Conservation (phyloP, 371 early-diverging fungal species). For the Mucor piriformis region DNA sequence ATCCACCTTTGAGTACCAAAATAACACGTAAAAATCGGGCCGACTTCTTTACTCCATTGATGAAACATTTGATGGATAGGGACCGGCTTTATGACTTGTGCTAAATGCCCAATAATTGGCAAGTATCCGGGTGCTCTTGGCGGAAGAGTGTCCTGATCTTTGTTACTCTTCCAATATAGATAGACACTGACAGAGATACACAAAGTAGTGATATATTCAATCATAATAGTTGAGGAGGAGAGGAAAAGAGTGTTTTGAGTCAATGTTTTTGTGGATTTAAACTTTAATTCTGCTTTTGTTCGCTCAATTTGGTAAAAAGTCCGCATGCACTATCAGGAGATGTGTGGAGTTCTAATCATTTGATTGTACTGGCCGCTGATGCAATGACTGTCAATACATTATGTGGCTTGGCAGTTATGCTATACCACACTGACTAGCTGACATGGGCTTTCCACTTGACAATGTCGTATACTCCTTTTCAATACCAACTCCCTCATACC, state of each 20-base stretch:
- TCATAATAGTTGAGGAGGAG: not conserved
- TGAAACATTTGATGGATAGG: conserved; percentile 38
- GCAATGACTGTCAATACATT: no score
- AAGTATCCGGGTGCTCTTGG: conserved; percentile 43
- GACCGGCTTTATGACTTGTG: conserved; percentile 27
- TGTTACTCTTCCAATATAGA: not conserved
- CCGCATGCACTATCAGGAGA: no score
- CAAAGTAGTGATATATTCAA: not conserved
- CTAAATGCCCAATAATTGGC: conserved; percentile 46
- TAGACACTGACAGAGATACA: not conserved
- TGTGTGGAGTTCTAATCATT: not conserved
- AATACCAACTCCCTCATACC: not conserved
- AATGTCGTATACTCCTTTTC: not conserved
- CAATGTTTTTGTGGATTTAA: not conserved
- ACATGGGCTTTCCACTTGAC: no score
- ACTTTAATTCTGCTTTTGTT: conserved; percentile 10
- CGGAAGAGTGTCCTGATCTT: conserved; percentile 17
- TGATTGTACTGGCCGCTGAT: not conserved
- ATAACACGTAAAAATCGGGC: conserved; percentile 46
- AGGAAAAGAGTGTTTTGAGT: no score
- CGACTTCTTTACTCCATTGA: conserved; percentile 39
- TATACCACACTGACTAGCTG: no score
- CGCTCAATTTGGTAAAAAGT: conserved; percentile 4
- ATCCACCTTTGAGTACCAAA: conserved; percentile 48
- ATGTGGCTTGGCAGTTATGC: no score